Evolutionary conservation across 2,329 filamentous ascomycete genomes (phyloP), one percentile per base, ranked within the genome.

Genomic region (Podosphaera aphanis): DNA sequence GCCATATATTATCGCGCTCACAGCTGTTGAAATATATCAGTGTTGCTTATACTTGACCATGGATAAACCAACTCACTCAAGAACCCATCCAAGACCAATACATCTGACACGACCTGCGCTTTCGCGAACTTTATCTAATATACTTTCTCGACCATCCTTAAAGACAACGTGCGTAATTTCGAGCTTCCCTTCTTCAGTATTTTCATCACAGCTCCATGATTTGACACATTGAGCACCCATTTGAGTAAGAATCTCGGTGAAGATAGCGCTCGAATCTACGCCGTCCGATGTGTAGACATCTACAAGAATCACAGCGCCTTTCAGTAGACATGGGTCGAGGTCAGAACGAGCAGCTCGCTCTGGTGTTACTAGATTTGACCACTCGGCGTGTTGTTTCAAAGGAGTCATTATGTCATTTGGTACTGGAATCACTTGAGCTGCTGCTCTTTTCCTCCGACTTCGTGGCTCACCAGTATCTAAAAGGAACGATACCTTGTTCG

Each of bases 101-200:
- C 84, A 92, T 53, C 83, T 77, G 33, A 93, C 81, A 25, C 82
- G 67, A 5, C 83, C 83, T 13, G 72, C 69, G 35, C 73, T 77
- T 54, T 79, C 71, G 47, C 75, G 69, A 5, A 88, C 79, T 62
- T 85, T 92, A 57, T 92, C 79, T 52, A 93, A 62, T 0, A 84
- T 93, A 21, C 78, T 69, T 56, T 79, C 77, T 37, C 77, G 77
- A 40, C 85, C 85, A 56, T 93, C 85, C 60, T 93, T 93, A 66
- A 77, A 93, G 5, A 93, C 74, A 6, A 93, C 81, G 57, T 93
- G 85, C 0, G 84, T 93, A 54, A 93, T 83, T 4, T 78, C 80
- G 48, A 83, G 65, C 58, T 75, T 79, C 15, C 56, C 55, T 43
- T 56, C 51, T 15, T 55, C 52, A 33, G 60, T 63, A 46, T 52